Conservation (phyloP, 176 grass and related monocot species). For the Carex pumila region DNA sequence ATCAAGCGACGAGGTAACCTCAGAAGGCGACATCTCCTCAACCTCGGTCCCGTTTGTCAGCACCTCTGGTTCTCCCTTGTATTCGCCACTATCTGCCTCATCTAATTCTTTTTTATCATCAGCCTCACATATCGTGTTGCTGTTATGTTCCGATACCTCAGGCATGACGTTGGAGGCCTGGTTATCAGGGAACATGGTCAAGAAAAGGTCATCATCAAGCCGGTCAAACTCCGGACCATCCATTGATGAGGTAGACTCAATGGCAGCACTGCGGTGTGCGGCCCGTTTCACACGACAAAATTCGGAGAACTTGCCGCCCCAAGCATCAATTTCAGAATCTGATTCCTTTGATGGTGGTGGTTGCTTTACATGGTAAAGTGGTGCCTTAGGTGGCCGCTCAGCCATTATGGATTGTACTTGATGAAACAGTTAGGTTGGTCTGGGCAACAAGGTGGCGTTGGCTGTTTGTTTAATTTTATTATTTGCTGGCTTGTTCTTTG, state of each 20-base stretch:
- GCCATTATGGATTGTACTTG: slow-evolving; percentile 39
- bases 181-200: slow-evolving; percentile 80
- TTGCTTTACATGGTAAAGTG: slow-evolving; percentile 30
- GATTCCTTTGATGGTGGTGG: neutral
- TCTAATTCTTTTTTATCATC: slow-evolving; percentile 33
- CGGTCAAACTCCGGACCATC: slow-evolving; percentile 47
- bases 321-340: slow-evolving; percentile 43
- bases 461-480: neutral
- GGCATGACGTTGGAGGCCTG: neutral
- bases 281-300: slow-evolving; percentile 64
- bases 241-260: slow-evolving; percentile 33
- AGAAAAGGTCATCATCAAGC: slow-evolving; percentile 75
- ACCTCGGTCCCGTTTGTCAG: neutral
- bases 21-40: neutral
- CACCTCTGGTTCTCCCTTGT: neutral
- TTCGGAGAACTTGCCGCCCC: slow-evolving; percentile 72
- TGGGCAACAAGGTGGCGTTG: neutral
- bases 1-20: slow-evolving; percentile 16
- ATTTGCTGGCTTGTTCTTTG: neutral
- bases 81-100: slow-evolving; percentile 57
- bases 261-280: slow-evolving; percentile 40
- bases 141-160: slow-evolving; percentile 4
- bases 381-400: slow-evolving; percentile 74
- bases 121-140: slow-evolving; percentile 38
- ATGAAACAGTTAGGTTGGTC: neutral